phyloP scores from a whole-genome alignment of 208 protist genomes.

The Porcisia deanei region DNA sequence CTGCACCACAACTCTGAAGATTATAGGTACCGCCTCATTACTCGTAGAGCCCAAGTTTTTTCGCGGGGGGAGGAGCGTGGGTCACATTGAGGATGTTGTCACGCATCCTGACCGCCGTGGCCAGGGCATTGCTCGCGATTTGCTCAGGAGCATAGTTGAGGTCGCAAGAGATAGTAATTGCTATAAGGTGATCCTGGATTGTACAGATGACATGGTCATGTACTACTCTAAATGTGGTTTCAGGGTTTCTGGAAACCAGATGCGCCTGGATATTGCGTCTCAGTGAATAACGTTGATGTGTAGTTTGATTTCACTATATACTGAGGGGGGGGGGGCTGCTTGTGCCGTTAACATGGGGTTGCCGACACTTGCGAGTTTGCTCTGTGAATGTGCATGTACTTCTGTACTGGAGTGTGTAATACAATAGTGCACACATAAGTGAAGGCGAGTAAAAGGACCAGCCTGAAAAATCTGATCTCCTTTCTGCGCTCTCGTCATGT shows the following conservation, averaged over 20 bases:
- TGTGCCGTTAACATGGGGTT: neutral
- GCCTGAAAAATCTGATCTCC: neutral
- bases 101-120: conserved; percentile 57
- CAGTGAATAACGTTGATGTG: neutral
- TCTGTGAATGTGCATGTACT: neutral
- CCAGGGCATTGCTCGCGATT: conserved; percentile 50
- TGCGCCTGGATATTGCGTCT: conserved; percentile 54
- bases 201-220: conserved; percentile 38
- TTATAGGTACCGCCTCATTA: conserved; percentile 77
- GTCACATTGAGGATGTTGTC: conserved; percentile 89
- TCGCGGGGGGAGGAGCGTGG: conserved; percentile 64
- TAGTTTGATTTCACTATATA: neutral
- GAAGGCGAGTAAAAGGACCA: too few relatives aligned
- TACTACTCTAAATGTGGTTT: conserved; percentile 84
- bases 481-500: neutral
- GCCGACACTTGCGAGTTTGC: neutral
- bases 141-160: conserved; percentile 50
- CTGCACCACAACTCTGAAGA: conserved; percentile 24
- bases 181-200: conserved; percentile 90
- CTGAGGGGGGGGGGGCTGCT: neutral
- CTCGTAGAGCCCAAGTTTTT: conserved; percentile 85
- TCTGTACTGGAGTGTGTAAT: neutral
- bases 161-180: conserved; percentile 52
- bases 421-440: too few relatives aligned
- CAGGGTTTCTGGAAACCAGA: conserved; percentile 54